phyloP scores from a whole-genome alignment of 495 filamentous ascomycete genomes.

The Penicillium maclennaniae region DNA sequence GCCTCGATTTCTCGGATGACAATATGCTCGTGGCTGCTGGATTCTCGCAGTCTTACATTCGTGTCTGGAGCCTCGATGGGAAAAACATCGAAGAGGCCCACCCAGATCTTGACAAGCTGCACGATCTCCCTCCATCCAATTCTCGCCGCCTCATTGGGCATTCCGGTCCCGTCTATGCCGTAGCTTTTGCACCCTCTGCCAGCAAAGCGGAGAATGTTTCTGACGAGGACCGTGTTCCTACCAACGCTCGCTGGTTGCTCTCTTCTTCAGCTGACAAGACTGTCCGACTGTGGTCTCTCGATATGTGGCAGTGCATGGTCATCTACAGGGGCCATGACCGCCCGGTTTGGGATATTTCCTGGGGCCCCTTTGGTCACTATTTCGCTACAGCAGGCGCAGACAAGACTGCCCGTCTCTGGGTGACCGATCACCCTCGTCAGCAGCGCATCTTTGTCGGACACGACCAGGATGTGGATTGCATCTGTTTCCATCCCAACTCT shows the following conservation, averaged over 20 bases:
- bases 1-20: slow-evolving; percentile 90
- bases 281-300: slow-evolving; percentile 87
- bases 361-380: slow-evolving; percentile 94
- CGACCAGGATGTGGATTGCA: slow-evolving; percentile 77
- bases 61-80: slow-evolving; percentile 85
- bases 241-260: slow-evolving; percentile 69
- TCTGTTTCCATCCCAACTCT: slow-evolving; percentile 90
- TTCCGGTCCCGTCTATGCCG: slow-evolving; percentile 78
- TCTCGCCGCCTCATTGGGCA: slow-evolving; percentile 87
- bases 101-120: slow-evolving; percentile 27
- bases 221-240: slow-evolving; percentile 48
- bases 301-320: slow-evolving; percentile 83
- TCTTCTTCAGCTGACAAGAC: slow-evolving; percentile 85
- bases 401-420: slow-evolving; percentile 85
- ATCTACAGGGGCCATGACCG: slow-evolving; percentile 89
- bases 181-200: slow-evolving; percentile 84
- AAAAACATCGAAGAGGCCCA: slow-evolving; percentile 53
- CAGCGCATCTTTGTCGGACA: slow-evolving; percentile 87
- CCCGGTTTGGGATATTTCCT: slow-evolving; percentile 81
- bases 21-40: slow-evolving; percentile 78
- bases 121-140: slow-evolving; percentile 45
- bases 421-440: slow-evolving; percentile 85
- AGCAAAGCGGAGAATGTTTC: slow-evolving; percentile 45
- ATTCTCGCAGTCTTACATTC: slow-evolving; percentile 89
- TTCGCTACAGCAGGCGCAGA: slow-evolving; percentile 85